phyloP scores from a whole-genome alignment of 257 asterid genomes.

The Solanum ossicruentum region DNA sequence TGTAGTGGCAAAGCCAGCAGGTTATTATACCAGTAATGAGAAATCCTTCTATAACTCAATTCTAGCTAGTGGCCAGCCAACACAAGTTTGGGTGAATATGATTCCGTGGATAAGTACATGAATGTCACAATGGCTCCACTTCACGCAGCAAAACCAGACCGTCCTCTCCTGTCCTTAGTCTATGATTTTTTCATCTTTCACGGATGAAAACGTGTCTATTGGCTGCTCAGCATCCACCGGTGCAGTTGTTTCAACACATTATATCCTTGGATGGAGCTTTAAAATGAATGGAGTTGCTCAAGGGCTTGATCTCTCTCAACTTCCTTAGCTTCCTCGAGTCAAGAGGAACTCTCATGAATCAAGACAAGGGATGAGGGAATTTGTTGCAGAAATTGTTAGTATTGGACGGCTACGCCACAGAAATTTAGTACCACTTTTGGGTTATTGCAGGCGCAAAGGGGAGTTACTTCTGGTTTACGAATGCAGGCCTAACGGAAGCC shows the following conservation, averaged over 20 bases:
- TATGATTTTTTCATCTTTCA: background rate
- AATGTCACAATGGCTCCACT: constrained; percentile 1
- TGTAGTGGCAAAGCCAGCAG: constrained; percentile 8
- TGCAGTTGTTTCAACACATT: background rate
- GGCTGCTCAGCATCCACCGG: constrained; percentile 6
- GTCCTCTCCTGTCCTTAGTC: background rate
- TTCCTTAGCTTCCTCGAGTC: constrained; percentile 6
- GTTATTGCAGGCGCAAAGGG: constrained; percentile 42
- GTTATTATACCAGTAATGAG: constrained; percentile 9
- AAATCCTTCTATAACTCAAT: constrained; percentile 14
- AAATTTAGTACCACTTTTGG: constrained; percentile 42
- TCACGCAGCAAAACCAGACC: background rate
- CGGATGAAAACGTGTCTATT: background rate
- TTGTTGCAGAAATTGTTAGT: constrained; percentile 49
- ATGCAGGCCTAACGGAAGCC: no score
- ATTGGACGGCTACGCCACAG: constrained; percentile 57
- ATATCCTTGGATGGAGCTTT: background rate
- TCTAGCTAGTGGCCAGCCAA: constrained; percentile 19
- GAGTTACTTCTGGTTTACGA: background rate
- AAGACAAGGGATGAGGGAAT: constrained; percentile 52
- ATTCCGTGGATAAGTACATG: background rate
- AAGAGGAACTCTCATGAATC: constrained; percentile 53
- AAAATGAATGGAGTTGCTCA: background rate
- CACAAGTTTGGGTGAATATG: constrained; percentile 48
- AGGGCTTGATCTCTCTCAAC: background rate